phyloP scores from a whole-genome alignment of 257 asterid species.

The Scutellaria minor region DNA sequence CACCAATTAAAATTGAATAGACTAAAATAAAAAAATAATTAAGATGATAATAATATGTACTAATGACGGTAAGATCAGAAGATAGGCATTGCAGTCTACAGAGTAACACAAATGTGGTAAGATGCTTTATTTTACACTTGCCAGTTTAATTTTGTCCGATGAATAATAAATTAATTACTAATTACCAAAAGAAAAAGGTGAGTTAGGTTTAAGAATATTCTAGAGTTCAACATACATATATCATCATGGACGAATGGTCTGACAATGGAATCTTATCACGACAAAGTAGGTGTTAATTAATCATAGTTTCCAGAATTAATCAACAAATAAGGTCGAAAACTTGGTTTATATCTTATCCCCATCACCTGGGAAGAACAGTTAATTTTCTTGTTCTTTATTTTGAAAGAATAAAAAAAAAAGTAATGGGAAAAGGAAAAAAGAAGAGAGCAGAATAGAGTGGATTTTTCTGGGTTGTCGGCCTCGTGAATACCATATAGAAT shows the following conservation, averaged over 20 bases:
- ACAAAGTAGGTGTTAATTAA: conserved; percentile 34
- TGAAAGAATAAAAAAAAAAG: too few relatives aligned
- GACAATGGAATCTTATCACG: conserved; percentile 29
- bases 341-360: conserved; percentile 38
- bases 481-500: conserved; percentile 44
- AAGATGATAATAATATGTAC: too few relatives aligned
- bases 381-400: not conserved
- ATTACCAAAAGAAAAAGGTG: not conserved
- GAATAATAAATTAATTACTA: not conserved
- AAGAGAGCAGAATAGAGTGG: not conserved
- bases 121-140: not conserved
- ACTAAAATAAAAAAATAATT: too few relatives aligned
- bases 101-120: not conserved
- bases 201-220: conserved; percentile 25
- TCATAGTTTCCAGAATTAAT: not conserved
- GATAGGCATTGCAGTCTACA: not conserved
- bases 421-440: not conserved
- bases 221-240: conserved; percentile 10
- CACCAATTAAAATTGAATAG: too few relatives aligned
- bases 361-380: conserved; percentile 40
- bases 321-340: conserved; percentile 8
- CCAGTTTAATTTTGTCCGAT: not conserved
- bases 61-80: not conserved
- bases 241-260: conserved; percentile 26
- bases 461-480: conserved; percentile 47